A percentile compares a stretch with the other conserved stretches of the same genome.
Conservation (phyloP, 176 grass and related monocot species). For the Aegilops tauschii region DNA sequence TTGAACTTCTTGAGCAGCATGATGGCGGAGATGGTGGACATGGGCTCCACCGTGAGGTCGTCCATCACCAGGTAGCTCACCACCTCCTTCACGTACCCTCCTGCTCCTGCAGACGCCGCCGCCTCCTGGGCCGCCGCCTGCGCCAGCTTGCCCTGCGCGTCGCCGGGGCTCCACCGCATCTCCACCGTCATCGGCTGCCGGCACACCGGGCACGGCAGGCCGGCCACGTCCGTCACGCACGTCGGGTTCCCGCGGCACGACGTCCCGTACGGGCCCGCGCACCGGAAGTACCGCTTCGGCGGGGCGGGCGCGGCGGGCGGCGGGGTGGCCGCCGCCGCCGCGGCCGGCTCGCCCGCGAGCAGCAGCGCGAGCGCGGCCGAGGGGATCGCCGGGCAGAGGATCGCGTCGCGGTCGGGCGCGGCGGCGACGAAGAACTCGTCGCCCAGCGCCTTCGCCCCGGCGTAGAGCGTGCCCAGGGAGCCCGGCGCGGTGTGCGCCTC, state of each 20-base stretch:
- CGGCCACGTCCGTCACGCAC: conserved; percentile 35
- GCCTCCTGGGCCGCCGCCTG: conserved; percentile 10
- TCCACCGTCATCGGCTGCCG: conserved; percentile 37
- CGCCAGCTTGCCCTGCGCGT: conserved; percentile 26
- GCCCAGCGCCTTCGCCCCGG: conserved; percentile 38
- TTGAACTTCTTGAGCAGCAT: conserved; percentile 63
- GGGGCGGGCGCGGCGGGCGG: background rate
- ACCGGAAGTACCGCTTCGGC: conserved; percentile 37
- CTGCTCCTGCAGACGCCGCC: background rate
- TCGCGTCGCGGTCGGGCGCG: conserved; percentile 25
- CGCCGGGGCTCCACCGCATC: conserved; percentile 35
- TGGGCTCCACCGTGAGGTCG: conserved; percentile 50
- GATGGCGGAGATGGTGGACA: conserved; percentile 68
- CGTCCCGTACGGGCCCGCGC: background rate
- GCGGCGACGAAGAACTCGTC: conserved; percentile 39
- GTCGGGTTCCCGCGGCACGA: conserved; percentile 15
- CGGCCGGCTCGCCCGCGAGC: background rate
- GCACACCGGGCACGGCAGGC: conserved; percentile 37
- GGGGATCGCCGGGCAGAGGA: conserved; percentile 38
- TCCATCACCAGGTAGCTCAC: conserved; percentile 73
- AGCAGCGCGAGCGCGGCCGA: conserved; percentile 26
- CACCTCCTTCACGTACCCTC: conserved; percentile 53
- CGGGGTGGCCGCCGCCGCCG: background rate
- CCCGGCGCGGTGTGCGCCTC: conserved; percentile 20
- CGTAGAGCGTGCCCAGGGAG: conserved; percentile 45